These are phyloP conservation scores for Sicyos edulis DNA, from an alignment of 306 rosid genomes.

Conservation along the genomic window DNA sequence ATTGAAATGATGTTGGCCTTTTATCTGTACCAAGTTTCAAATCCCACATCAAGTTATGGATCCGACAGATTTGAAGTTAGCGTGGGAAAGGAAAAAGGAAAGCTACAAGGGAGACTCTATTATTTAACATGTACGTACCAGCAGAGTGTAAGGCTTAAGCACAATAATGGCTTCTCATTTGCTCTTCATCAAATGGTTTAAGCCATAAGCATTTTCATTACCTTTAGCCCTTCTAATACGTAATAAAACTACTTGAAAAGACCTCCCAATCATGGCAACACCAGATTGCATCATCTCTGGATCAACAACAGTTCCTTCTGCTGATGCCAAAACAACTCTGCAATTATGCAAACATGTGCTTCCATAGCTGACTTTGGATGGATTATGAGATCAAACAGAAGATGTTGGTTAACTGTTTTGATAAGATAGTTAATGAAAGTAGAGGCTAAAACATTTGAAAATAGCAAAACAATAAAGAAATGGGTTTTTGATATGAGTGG, in stretches of 20 bases:
- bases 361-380: constrained; percentile 17
- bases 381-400: neutral
- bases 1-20: neutral
- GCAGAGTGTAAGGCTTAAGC: constrained; percentile 10
- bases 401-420: neutral
- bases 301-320: constrained; percentile 17
- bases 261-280: constrained; percentile 1
- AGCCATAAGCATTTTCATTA: neutral
- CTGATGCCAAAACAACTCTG: neutral
- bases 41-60: neutral
- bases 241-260: neutral
- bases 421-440: neutral
- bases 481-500: too few species aligned
- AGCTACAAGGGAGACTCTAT: constrained; percentile 15
- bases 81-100: constrained; percentile 20
- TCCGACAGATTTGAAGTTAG: constrained; percentile 20
- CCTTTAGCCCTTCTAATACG: constrained; percentile 11
- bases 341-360: constrained; percentile 3
- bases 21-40: constrained; percentile 5
- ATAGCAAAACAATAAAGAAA: too few species aligned
- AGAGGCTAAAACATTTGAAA: neutral
- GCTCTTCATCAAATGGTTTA: neutral
- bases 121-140: constrained; percentile 18
- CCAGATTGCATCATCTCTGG: constrained; percentile 14
- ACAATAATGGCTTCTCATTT: constrained; percentile 10